Evolutionary conservation across 2,329 filamentous ascomycete genomes (phyloP).

Genomic region (Xylariaceae sp.): DNA sequence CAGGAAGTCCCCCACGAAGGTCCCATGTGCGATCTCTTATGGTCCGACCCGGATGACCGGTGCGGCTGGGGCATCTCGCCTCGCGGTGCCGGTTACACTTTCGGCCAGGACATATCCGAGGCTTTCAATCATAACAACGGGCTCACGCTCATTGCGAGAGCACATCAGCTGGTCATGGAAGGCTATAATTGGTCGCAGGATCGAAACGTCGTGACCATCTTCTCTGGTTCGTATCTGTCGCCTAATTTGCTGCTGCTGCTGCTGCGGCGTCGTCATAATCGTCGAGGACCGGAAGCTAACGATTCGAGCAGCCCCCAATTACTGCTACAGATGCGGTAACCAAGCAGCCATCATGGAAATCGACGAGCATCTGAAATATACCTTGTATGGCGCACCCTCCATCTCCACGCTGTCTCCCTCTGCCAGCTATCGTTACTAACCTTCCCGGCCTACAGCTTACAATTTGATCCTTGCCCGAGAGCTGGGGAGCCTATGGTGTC

Average conservation of each 20-base stretch:
- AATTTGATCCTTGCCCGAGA: slow-evolving; percentile 97
- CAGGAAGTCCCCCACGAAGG: slow-evolving; percentile 98
- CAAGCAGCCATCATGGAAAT: slow-evolving; percentile 99
- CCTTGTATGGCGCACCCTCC: slow-evolving; percentile 66
- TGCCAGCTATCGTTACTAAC: slow-evolving; percentile 14
- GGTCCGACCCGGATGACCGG: slow-evolving; percentile 96
- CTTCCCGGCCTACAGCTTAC: slow-evolving; percentile 58
- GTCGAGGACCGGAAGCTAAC: slow-evolving; percentile 11
- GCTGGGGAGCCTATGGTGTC: slow-evolving; percentile 99
- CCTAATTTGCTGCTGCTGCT: too few species aligned
- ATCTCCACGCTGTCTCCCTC: slow-evolving; percentile 1
- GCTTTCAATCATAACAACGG: slow-evolving; percentile 99
- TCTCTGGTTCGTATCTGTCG: slow-evolving; percentile 63
- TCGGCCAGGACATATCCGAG: slow-evolving; percentile 95
- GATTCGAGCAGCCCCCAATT: slow-evolving; percentile 64
- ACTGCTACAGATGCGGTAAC: slow-evolving; percentile 98
- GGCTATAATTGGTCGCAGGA: slow-evolving; percentile 99
- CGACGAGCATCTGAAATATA: slow-evolving; percentile 98
- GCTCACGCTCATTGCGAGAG: slow-evolving; percentile 87
- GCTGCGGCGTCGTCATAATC: too few species aligned
- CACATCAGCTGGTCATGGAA: slow-evolving; percentile 98
- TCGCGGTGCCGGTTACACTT: slow-evolving; percentile 89
- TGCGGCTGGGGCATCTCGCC: slow-evolving; percentile 96
- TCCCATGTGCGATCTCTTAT: slow-evolving; percentile 95
- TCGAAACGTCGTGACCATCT: slow-evolving; percentile 96